Conservation (phyloP, 352 stramenopile species). For the Phytopythium kandeliae region DNA sequence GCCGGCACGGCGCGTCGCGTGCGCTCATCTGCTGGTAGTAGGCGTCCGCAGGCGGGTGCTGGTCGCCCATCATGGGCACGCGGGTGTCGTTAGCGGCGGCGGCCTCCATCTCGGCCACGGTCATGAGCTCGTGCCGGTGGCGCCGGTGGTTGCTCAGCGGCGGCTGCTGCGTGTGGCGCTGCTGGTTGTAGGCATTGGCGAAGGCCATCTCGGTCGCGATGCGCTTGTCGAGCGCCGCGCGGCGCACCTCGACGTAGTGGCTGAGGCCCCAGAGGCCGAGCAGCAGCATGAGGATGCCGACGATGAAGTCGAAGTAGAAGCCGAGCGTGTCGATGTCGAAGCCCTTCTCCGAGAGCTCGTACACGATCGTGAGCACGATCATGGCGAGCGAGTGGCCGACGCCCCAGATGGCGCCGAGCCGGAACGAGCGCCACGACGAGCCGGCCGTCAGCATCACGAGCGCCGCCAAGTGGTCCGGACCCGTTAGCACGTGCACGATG, state of each 20-base stretch:
- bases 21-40: constrained; percentile 18
- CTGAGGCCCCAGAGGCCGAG: constrained; percentile 33
- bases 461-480: constrained; percentile 83
- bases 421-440: constrained; percentile 58
- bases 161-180: background rate
- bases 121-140: constrained; percentile 1
- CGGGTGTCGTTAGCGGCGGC: constrained; percentile 17
- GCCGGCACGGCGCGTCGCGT: too few species aligned
- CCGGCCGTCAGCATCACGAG: constrained; percentile 73
- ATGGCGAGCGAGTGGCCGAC: constrained; percentile 74
- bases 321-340: constrained; percentile 34
- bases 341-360: constrained; percentile 35
- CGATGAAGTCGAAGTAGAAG: constrained; percentile 45
- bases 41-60: constrained; percentile 8
- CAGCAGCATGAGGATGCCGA: constrained; percentile 55
- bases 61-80: constrained; percentile 11
- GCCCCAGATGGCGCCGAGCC: constrained; percentile 84
- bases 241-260: constrained; percentile 35
- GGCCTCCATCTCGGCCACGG: background rate
- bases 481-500: constrained; percentile 51
- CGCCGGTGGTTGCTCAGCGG: background rate
- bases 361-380: constrained; percentile 52
- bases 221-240: constrained; percentile 1
- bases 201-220: constrained; percentile 4
- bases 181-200: constrained; percentile 1